Percentiles rank a stretch among this genome's conserved stretches.
These are phyloP conservation scores for Quillaja saponaria DNA, from an alignment of 306 rosid genomes.

Conservation along the genomic window DNA sequence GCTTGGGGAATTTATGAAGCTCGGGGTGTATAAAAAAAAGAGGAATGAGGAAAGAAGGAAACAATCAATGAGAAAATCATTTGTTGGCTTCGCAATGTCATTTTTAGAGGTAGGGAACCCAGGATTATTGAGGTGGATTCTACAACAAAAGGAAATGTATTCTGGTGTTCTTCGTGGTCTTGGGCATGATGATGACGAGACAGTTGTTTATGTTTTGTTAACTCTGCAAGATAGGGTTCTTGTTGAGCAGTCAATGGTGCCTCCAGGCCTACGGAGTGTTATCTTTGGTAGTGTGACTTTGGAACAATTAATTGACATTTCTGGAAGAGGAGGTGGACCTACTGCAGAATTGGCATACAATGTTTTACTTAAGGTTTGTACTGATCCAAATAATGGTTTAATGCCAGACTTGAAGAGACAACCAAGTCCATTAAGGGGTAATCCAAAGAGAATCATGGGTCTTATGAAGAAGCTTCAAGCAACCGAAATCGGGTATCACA, in stretches of 20 bases:
- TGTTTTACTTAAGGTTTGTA: constrained; percentile 69
- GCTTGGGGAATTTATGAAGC: constrained; percentile 44
- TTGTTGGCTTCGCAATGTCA: constrained; percentile 85
- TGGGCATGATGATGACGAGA: constrained; percentile 76
- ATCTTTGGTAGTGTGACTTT: constrained; percentile 80
- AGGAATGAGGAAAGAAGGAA: constrained; percentile 34
- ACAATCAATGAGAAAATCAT: constrained; percentile 54
- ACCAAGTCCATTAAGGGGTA: constrained; percentile 69
- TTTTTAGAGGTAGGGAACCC: constrained; percentile 91
- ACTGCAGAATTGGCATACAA: constrained; percentile 57
- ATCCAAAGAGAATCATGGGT: constrained; percentile 61
- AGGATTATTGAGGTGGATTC: constrained; percentile 68
- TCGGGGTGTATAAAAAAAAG: constrained; percentile 39
- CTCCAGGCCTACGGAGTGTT: constrained; percentile 80
- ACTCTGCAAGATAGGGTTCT: constrained; percentile 65
- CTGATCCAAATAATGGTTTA: constrained; percentile 79
- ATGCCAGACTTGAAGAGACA: constrained; percentile 68
- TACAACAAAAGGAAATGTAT: constrained; percentile 87
- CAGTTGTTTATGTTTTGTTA: constrained; percentile 66
- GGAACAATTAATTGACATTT: constrained; percentile 68
- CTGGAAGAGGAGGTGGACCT: constrained; percentile 64
- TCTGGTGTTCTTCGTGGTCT: constrained; percentile 68
- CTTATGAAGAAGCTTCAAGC: constrained; percentile 74
- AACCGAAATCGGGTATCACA: constrained; percentile 57
- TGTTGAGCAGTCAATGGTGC: constrained; percentile 62